These are phyloP conservation scores for Meripilus lineatus DNA, from an alignment of 1,284 basidiomycete species.

Conservation along the genomic window DNA sequence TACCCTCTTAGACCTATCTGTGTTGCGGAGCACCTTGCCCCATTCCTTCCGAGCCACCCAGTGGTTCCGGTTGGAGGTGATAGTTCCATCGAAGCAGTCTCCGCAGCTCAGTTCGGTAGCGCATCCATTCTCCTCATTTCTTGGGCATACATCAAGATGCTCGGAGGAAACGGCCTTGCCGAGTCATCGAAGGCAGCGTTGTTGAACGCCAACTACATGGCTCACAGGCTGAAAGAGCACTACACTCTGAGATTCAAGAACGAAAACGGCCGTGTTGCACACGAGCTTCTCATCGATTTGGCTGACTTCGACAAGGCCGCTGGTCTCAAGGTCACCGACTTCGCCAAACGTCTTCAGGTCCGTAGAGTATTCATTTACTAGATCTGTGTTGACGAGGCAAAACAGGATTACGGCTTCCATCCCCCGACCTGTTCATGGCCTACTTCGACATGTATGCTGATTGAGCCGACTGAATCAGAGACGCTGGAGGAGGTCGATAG, in stretches of 20 bases:
- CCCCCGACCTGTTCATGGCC: slow-evolving; percentile 95
- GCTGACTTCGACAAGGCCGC: slow-evolving; percentile 89
- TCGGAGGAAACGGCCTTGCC: slow-evolving; percentile 85
- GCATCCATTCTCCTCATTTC: slow-evolving; percentile 96
- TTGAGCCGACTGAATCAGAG: slow-evolving; percentile 95
- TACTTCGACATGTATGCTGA: slow-evolving; percentile 89
- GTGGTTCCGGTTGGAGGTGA: slow-evolving; percentile 65
- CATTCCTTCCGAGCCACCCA: slow-evolving; percentile 94
- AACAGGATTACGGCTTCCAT: slow-evolving; percentile 82
- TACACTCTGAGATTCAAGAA: slow-evolving; percentile 93
- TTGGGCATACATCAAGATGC: slow-evolving; percentile 98
- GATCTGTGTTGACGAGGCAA: slow-evolving; percentile 15
- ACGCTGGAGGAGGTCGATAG: slow-evolving; percentile 86
- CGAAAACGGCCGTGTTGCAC: slow-evolving; percentile 86
- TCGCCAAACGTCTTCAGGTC: slow-evolving; percentile 91
- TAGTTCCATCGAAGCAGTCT: slow-evolving; percentile 81
- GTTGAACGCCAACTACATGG: slow-evolving; percentile 97
- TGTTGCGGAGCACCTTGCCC: slow-evolving; percentile 88
- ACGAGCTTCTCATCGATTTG: slow-evolving; percentile 93
- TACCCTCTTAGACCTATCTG: slow-evolving; percentile 75
- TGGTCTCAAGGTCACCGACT: slow-evolving; percentile 90
- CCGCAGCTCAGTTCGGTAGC: slow-evolving; percentile 91
- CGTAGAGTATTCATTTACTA: slow-evolving; percentile 20
- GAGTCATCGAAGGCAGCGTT: slow-evolving; percentile 85
- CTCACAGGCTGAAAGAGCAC: slow-evolving; percentile 77